Conservation (phyloP, 192 early-diverging fungal genomes). For the Coemansia sp. region DNA sequence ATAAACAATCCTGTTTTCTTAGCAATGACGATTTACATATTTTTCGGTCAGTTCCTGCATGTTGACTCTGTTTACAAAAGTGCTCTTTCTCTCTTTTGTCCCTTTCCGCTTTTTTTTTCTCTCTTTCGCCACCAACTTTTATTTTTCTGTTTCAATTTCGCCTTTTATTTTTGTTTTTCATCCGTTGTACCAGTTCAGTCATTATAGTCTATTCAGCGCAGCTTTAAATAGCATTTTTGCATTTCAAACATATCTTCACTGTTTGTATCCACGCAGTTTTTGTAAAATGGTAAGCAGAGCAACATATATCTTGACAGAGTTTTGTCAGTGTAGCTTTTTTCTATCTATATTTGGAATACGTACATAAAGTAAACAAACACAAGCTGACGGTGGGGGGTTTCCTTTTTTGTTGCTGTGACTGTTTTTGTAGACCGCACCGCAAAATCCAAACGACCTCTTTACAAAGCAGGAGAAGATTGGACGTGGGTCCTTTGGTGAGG, state of each 20-base stretch:
- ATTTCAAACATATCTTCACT: conserved; percentile 11
- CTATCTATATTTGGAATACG: background rate
- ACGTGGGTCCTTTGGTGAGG: conserved; percentile 80
- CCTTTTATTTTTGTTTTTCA: conserved; percentile 6
- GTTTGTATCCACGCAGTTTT: conserved; percentile 5
- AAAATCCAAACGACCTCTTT: conserved; percentile 59
- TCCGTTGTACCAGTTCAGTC: background rate
- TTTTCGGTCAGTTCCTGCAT: background rate
- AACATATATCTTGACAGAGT: background rate
- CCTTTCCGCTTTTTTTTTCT: background rate
- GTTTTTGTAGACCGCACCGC: conserved; percentile 26
- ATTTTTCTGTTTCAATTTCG: conserved; percentile 5
- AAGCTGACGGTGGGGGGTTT: background rate
- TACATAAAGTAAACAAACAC: background rate
- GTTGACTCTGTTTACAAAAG: background rate
- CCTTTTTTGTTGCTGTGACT: conserved; percentile 7
- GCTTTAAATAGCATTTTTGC: conserved; percentile 12
- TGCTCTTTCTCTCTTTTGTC: conserved; percentile 3
- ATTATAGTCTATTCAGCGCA: background rate
- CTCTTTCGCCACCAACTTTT: background rate
- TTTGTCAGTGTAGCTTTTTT: background rate
- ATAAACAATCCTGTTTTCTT: conserved; percentile 7
- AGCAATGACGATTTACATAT: background rate
- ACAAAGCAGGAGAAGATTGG: conserved; percentile 58
- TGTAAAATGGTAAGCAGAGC: conserved; percentile 13